Percentiles rank a stretch among this genome's conserved stretches.
These are phyloP conservation scores for Coelastrella sp. DNA, from an alignment of 139 green algal species.

Conservation along the genomic window DNA sequence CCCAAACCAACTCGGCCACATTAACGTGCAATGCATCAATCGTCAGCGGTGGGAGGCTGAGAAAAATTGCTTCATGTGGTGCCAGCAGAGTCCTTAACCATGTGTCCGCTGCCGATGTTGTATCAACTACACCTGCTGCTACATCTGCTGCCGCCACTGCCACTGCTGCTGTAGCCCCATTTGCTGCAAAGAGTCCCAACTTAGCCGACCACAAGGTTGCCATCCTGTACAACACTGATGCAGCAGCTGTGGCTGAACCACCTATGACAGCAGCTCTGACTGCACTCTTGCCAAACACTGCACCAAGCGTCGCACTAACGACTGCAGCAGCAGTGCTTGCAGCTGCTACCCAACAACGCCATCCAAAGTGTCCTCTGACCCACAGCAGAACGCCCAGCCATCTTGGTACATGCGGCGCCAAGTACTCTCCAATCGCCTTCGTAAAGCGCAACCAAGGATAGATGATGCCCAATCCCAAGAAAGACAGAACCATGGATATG, in stretches of 20 bases:
- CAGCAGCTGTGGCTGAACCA: not conserved
- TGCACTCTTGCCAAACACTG: not conserved
- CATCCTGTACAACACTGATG: not conserved
- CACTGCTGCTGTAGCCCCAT: not conserved
- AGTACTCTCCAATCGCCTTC: not conserved
- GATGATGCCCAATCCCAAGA: not conserved
- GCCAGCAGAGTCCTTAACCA: no score
- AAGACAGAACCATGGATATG: not conserved
- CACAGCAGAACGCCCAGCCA: not conserved
- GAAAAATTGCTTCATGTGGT: not conserved
- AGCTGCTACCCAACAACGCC: not conserved
- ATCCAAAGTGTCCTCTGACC: not conserved
- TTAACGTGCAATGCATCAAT: no score
- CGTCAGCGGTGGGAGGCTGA: not conserved
- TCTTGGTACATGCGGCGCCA: not conserved
- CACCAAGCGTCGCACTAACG: not conserved
- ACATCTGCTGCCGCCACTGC: not conserved
- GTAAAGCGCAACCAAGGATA: not conserved
- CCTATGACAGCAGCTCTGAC: not conserved
- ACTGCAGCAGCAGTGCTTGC: not conserved
- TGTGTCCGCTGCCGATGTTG: slow-evolving; percentile 2
- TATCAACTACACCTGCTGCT: not conserved
- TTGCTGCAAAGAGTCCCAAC: not conserved
- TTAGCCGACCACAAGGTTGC: not conserved
- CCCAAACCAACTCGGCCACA: not conserved